These are phyloP conservation scores for Apiospora kogelbergensis DNA, from an alignment of 2,329 filamentous ascomycete species.

Conservation along the genomic window DNA sequence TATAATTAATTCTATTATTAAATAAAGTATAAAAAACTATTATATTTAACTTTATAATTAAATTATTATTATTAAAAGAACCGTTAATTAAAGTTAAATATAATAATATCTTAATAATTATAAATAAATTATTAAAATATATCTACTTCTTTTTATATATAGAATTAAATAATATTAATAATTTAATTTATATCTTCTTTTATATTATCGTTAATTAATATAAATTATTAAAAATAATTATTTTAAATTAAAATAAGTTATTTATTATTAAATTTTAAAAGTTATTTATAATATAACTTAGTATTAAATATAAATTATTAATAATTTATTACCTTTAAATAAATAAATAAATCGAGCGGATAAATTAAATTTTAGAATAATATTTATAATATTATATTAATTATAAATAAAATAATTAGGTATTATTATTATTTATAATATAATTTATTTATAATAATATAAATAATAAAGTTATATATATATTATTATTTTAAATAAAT, in stretches of 20 bases:
- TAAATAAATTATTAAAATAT: not conserved
- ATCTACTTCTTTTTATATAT: no score
- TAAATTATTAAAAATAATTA: no score
- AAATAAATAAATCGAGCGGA: constrained; percentile 11
- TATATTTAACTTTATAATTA: not conserved
- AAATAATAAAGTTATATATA: no score
- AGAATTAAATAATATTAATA: not conserved
- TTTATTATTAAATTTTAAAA: constrained; percentile 12
- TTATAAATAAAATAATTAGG: constrained; percentile 13
- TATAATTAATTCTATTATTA: no score
- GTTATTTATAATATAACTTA: constrained; percentile 4
- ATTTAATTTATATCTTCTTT: not conserved
- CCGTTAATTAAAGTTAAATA: not conserved
- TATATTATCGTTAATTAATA: not conserved
- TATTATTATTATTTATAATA: no score
- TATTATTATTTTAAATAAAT: no score
- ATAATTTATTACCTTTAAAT: constrained; percentile 13
- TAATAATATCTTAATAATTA: not conserved
- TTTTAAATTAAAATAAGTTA: no score
- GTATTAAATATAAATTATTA: constrained; percentile 1
- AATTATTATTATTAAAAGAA: not conserved
- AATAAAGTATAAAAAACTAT: no score
- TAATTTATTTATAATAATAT: no score
- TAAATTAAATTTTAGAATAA: constrained; percentile 13
- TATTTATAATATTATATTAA: constrained; percentile 15